A percentile compares a stretch with the other conserved stretches of the same genome.
These are phyloP conservation scores for Pseudozyma sp. DNA, from an alignment of 1,284 basidiomycete species.

Conservation along the genomic window DNA sequence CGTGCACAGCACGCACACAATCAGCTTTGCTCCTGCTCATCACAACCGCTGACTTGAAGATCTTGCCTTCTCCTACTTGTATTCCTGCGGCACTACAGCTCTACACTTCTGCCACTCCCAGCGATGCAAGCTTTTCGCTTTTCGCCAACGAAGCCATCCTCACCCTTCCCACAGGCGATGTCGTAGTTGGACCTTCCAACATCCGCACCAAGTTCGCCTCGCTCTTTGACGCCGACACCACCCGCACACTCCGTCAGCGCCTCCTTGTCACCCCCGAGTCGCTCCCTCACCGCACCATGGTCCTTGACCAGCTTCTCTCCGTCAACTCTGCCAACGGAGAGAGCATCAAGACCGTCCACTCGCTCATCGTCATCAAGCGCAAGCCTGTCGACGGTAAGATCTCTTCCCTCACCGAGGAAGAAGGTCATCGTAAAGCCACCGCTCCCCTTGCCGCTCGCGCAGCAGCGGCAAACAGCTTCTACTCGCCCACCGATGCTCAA, in stretches of 20 bases:
- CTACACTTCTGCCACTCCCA: constrained; percentile 44
- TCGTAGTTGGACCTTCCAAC: constrained; percentile 56
- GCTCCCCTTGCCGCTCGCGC: constrained; percentile 64
- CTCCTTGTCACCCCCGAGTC: constrained; percentile 64
- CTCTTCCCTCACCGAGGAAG: constrained; percentile 62
- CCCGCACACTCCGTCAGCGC: constrained; percentile 49
- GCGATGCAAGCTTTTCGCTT: constrained; percentile 33
- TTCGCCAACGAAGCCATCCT: constrained; percentile 65
- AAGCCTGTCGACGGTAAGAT: constrained; percentile 60
- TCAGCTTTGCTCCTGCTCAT: neutral
- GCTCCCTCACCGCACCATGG: constrained; percentile 60
- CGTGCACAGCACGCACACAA: neutral
- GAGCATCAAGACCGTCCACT: constrained; percentile 46
- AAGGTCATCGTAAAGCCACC: constrained; percentile 65
- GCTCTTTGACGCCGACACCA: constrained; percentile 39
- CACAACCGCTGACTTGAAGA: constrained; percentile 1
- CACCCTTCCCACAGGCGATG: constrained; percentile 62
- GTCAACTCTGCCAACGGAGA: constrained; percentile 27
- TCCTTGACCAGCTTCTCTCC: constrained; percentile 59
- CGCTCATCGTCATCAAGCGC: constrained; percentile 65
- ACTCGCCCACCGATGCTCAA: constrained; percentile 67
- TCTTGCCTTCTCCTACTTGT: neutral
- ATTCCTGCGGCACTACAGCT: constrained; percentile 27
- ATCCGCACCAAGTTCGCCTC: constrained; percentile 44
- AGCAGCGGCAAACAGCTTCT: constrained; percentile 61